Evolutionary conservation across 768 basidiomycete species (phyloP).

Genomic region (Megacollybia marginata): DNA sequence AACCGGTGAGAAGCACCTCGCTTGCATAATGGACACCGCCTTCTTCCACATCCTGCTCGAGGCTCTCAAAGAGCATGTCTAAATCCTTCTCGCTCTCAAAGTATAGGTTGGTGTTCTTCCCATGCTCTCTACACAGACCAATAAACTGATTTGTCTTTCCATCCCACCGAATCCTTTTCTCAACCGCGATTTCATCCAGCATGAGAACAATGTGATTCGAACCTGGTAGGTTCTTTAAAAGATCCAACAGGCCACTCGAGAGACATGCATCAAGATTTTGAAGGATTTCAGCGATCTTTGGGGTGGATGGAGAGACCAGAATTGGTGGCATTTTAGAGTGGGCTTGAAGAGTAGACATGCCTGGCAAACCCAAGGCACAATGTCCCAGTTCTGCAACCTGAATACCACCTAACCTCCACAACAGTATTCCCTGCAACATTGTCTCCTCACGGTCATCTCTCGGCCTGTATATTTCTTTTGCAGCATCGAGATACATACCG

Average conservation of each 20-base stretch:
- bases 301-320: background rate
- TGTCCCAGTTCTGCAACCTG: no score
- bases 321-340: background rate
- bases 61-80: background rate
- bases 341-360: background rate
- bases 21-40: background rate
- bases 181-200: no score
- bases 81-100: background rate
- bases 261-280: background rate
- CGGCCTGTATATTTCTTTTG: no score
- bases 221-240: background rate
- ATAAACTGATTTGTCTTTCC: conserved; percentile 5
- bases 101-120: no score
- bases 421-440: no score
- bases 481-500: no score
- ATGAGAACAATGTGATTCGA: conserved; percentile 6
- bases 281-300: background rate
- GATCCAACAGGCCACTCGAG: background rate
- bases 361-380: background rate
- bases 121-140: conserved; percentile 9
- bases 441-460: no score
- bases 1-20: background rate
- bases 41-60: background rate
- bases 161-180: conserved; percentile 10
- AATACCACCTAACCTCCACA: no score